Percentiles rank a stretch among this genome's conserved stretches.
phyloP scores from a whole-genome alignment of 2,329 filamentous ascomycete species.

The Myriosclerotinia duriaeana region DNA sequence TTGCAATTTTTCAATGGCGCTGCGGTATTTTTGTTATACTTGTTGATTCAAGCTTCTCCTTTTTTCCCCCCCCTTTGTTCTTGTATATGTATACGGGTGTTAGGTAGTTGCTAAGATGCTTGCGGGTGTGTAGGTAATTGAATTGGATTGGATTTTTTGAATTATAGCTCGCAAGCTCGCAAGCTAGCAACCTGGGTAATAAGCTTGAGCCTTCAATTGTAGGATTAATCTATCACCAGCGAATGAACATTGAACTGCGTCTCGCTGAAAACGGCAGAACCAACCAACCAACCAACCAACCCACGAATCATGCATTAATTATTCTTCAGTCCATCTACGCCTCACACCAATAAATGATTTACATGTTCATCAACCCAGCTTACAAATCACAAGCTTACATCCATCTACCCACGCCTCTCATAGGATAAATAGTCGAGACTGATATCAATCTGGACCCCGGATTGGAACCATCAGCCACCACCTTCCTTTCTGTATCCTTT shows the following conservation, averaged over 20 bases:
- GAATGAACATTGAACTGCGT: not conserved
- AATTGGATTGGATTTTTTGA: not conserved
- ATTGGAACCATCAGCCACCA: not conserved
- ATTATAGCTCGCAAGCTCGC: not conserved
- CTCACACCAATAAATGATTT: not conserved
- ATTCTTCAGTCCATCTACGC: not conserved
- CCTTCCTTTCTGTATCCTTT: conserved; percentile 4
- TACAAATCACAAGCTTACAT: not conserved
- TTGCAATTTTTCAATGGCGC: not conserved
- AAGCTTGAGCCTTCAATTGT: no score
- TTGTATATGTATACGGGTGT: no score
- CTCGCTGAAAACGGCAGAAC: conserved; percentile 5
- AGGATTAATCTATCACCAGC: not conserved
- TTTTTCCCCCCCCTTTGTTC: not conserved
- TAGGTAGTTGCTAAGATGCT: not conserved
- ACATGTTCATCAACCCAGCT: not conserved
- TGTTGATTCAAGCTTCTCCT: not conserved
- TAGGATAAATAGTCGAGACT: not conserved
- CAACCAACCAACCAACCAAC: not conserved
- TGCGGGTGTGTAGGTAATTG: not conserved
- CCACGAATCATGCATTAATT: not conserved
- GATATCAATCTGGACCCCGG: not conserved
- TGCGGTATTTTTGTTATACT: not conserved
- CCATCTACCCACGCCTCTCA: not conserved
- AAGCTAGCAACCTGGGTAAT: not conserved